A percentile compares a stretch with the other conserved stretches of the same genome.
These are phyloP conservation scores for Straminergon stramineum DNA, from an alignment of 225 moss, liverwort and hornwort species.

Conservation along the genomic window DNA sequence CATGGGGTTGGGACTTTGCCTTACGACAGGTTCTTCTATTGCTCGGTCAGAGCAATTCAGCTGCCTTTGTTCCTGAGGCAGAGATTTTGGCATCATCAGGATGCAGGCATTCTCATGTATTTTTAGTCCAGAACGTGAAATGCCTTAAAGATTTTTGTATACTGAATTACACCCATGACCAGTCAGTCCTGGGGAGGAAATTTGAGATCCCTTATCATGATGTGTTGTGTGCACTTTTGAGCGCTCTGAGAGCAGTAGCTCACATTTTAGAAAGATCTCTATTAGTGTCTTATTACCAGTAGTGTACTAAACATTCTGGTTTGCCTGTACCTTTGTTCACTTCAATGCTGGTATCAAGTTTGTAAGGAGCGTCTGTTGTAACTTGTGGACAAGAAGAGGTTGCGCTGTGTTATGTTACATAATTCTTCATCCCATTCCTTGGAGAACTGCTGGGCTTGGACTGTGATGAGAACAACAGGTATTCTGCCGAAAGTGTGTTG, in stretches of 20 bases:
- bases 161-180: not conserved
- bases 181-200: not conserved
- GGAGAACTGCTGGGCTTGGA: not conserved
- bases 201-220: not conserved
- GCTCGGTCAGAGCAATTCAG: not conserved
- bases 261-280: not conserved
- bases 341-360: not conserved
- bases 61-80: not conserved
- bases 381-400: not conserved
- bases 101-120: not conserved
- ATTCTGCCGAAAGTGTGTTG: not conserved
- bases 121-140: not conserved
- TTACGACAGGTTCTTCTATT: not conserved
- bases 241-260: not conserved
- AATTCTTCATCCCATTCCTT: not conserved
- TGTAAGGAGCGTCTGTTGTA: not conserved
- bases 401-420: not conserved
- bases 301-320: no score
- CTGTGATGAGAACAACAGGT: not conserved
- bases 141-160: not conserved
- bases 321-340: not conserved
- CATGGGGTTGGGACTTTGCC: not conserved
- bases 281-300: no score
- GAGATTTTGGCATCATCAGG: not conserved
- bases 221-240: not conserved